Evolutionary conservation across 192 early-diverging fungal species (phyloP), one percentile per base, ranked within the genome.

Genomic region (Coemansia sp.): DNA sequence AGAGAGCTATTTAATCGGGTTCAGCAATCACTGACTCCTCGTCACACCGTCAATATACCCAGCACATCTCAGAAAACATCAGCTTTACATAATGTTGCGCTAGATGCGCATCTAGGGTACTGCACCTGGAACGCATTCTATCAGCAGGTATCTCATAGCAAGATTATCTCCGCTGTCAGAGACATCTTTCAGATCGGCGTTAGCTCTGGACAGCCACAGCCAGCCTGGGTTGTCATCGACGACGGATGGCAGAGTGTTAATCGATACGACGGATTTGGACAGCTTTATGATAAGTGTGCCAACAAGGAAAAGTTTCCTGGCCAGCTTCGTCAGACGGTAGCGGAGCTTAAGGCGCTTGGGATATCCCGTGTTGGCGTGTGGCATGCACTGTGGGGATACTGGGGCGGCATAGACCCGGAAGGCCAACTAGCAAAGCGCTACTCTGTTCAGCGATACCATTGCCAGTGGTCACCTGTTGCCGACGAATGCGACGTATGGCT

Each of bases 371-470:
- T 85, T 37, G 83, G 83, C 30, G 74, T 82, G 18, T 85, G 82
- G 83, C 80, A 83, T 53, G 61, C 80, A 15, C 58, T 85, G 4
- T 83, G 82, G 83, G 80, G 83, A 10, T 85, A 83, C 45, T 85
- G 83, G 82, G 62, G 76, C 56, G 83, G 83, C 1, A 61, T 85
- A 22, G 64, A 83, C 27, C 64, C 57, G 14, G n/a, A 27, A 0
- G 69, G 73, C 3, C 59, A 54, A 19, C 41, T 66, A 27, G 51
- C 60, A n/a, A 18, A 55, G 19, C 48, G 39, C 9, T 73, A 73
- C 41, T 38, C 24, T 23, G 52, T 77, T 3, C 64, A 74, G 21
- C 45, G 38, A 19, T 44, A 71, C n/a, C 67, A 49, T 23, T 54
- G 68, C 21, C 14, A 44, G 19, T 53, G 39, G 34, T 60, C 64